phyloP scores from a whole-genome alignment of 2,329 filamentous ascomycete genomes.

The Fusarium setosum region DNA sequence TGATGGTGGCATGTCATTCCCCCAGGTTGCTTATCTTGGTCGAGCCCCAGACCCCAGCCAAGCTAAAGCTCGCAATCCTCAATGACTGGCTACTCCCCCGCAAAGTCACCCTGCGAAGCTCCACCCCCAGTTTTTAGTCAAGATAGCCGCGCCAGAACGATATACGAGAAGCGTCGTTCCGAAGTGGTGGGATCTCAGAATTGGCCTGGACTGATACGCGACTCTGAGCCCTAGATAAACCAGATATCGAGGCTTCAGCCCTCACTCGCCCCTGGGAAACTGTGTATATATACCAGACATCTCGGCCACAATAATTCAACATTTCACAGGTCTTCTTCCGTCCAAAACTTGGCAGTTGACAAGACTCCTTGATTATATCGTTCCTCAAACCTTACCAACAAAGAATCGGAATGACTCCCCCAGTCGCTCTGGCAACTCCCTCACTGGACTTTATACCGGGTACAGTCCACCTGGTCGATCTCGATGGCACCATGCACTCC shows the following conservation, averaged over 20 bases:
- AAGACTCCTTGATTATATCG: no score
- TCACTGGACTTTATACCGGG: not conserved
- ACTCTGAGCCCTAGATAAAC: not conserved
- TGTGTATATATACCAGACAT: not conserved
- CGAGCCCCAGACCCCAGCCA: not conserved
- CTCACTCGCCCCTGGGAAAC: not conserved
- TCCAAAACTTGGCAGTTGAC: no score
- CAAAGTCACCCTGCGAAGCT: not conserved
- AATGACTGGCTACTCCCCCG: not conserved
- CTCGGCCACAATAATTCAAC: not conserved
- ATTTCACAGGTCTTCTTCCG: not conserved
- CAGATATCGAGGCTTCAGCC: not conserved
- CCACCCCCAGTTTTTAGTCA: not conserved
- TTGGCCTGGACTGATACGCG: not conserved
- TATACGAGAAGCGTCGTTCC: not conserved
- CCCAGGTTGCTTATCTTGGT: not conserved
- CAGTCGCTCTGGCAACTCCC: not conserved
- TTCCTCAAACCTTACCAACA: not conserved
- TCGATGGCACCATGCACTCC: conserved; percentile 2
- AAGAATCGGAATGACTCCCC: not conserved
- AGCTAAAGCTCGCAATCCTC: not conserved
- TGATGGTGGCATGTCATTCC: not conserved
- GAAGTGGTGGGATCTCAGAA: no score
- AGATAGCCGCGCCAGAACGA: not conserved
- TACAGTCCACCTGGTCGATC: not conserved